These are phyloP conservation scores for Starmerella davenportii DNA, from an alignment of 805 yeast genomes.

Conservation along the genomic window DNA sequence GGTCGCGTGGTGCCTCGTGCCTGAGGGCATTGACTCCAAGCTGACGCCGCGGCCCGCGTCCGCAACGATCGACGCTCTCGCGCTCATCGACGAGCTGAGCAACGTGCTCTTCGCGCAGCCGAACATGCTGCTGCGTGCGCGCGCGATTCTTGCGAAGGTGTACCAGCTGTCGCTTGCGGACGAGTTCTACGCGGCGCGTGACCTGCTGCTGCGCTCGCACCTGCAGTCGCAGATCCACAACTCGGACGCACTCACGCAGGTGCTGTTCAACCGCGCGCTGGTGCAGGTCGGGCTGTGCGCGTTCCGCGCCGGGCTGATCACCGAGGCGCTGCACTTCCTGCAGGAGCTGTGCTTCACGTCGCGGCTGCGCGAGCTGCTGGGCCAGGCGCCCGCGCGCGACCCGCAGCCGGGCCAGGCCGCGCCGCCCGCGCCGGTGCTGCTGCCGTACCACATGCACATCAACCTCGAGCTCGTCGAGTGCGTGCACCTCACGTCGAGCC, in stretches of 20 bases:
- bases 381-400: conserved; percentile 69
- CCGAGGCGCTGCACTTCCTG: conserved; percentile 70
- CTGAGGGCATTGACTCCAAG: conserved; percentile 21
- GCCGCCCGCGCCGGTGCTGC: conserved; percentile 25
- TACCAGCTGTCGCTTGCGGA: conserved; percentile 84
- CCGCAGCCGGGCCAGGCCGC: conserved; percentile 3
- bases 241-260: conserved; percentile 74
- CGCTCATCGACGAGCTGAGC: conserved; percentile 47
- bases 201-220: conserved; percentile 71
- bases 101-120: conserved; percentile 47
- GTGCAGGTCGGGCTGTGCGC: conserved; percentile 94
- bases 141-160: conserved; percentile 68
- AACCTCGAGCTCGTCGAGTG: conserved; percentile 88
- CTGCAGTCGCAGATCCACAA: conserved; percentile 66
- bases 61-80: conserved; percentile 27
- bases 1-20: conserved; percentile 51
- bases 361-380: conserved; percentile 78
- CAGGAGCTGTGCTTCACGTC: conserved; percentile 75
- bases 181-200: conserved; percentile 69
- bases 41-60: conserved; percentile 24
- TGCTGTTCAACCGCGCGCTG: conserved; percentile 82
- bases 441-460: conserved; percentile 97
- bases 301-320: conserved; percentile 71
- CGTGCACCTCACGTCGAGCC: conserved; percentile 75
- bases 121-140: conserved; percentile 53